These are phyloP conservation scores for Lepiota venenata DNA, from an alignment of 768 basidiomycete genomes.

Conservation along the genomic window DNA sequence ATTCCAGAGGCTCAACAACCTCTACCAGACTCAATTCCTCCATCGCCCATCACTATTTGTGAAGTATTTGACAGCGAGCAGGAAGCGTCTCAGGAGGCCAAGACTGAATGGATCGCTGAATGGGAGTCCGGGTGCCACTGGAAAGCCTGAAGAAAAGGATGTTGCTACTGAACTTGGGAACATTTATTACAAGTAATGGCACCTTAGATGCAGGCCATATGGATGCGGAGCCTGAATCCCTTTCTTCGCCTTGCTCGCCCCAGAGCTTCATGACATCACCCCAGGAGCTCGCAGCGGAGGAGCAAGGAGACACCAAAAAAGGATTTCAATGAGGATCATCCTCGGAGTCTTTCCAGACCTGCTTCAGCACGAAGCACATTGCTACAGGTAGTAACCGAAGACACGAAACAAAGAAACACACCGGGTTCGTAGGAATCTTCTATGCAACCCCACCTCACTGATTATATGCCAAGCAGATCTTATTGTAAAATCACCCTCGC, in stretches of 20 bases:
- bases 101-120: not conserved
- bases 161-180: not conserved
- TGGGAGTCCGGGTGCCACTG: not conserved
- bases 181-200: too few species aligned
- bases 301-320: not conserved
- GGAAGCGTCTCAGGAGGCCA: not conserved
- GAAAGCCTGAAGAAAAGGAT: not conserved
- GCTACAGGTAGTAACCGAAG: not conserved
- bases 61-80: not conserved
- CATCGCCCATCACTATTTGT: not conserved
- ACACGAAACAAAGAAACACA: not conserved
- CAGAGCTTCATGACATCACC: slow-evolving; percentile 25
- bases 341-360: not conserved
- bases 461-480: not conserved
- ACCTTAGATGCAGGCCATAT: slow-evolving; percentile 4
- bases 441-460: not conserved
- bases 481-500: slow-evolving; percentile 1
- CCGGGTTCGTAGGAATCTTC: not conserved
- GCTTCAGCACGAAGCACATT: not conserved
- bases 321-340: not conserved
- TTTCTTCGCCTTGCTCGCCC: slow-evolving; percentile 18
- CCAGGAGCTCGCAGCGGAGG: slow-evolving; percentile 18
- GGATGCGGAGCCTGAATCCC: slow-evolving; percentile 1
- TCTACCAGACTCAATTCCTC: slow-evolving; percentile 26
- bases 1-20: slow-evolving; percentile 26